Base-by-base conservation (phyloP, 257 asterid species). In the Haberlea rhodopensis region DNA sequence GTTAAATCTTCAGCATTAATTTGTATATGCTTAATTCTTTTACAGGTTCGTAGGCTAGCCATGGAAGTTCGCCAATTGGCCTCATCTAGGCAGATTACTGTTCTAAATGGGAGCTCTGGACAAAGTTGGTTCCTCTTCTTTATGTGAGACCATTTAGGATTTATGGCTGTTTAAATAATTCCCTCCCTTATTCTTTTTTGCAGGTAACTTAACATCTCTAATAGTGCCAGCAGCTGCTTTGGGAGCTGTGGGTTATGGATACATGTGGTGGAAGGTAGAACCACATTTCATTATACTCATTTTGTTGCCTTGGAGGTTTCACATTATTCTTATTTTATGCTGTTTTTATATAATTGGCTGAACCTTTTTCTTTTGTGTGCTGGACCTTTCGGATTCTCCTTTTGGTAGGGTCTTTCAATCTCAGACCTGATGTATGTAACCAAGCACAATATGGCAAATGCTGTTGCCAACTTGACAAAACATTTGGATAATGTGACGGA, bases 261-360 rank as follows among this genome's bases (percentile, higher is more conserved):
- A 92, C 78, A 92, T 92, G 97, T 81, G 97, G 96, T 87, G 96
- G 96, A 91, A 91, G 98, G 96, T 91, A 52, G 60, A 58, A 62
- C 25, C 24, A n/a, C 45, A 53, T 67, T 46, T 28, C 55, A 62
- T 15, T 70, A 54, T 37, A 16, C 53, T 69, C 49, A 62, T 58
- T 58, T 71, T 1, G 29, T 62, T 72, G 15, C 21, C 56, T 48
- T 25, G 51, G 53, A 49, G 21, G 25, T 28, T 46, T 60, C 57
- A 40, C 16, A 23, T 46, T 52, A 20, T 45, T 56, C 56, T 15
- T 55, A 18, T 66, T 51, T 19, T 45, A n/a, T 27, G 61, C 73
- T 49, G 19, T 20, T 29, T 13, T 9, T 49, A 31, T 70, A 49
- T 34, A 3, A 61, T 68, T 13, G 25, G 5, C 18, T 20, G 64